These are phyloP conservation scores for Tremella fuciformis DNA, from an alignment of 768 basidiomycete species.

Conservation along the genomic window DNA sequence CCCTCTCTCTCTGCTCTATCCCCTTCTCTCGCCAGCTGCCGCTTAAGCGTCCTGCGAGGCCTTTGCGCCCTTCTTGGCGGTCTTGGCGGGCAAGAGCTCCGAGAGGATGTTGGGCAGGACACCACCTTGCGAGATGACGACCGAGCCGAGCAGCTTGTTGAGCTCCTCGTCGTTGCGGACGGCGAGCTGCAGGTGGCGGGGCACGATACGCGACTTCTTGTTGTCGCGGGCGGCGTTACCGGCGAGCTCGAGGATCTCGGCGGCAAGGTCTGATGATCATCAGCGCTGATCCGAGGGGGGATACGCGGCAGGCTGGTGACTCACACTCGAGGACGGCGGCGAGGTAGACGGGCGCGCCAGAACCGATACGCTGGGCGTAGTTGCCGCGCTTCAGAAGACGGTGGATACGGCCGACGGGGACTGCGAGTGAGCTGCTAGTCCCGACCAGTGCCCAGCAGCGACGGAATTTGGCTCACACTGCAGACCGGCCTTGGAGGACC, in stretches of 20 bases:
- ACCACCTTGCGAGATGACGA: conserved; percentile 88
- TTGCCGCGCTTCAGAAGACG: conserved; percentile 83
- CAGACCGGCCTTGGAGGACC: conserved; percentile 60
- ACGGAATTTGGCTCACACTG: conserved; percentile 52
- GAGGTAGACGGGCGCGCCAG: conserved; percentile 86
- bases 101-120: conserved; percentile 70
- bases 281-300: not conserved
- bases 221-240: conserved; percentile 73
- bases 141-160: conserved; percentile 76
- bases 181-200: conserved; percentile 85
- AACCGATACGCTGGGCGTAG: conserved; percentile 77
- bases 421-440: conserved; percentile 16
- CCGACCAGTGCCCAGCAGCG: not conserved
- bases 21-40: not conserved
- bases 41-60: conserved; percentile 50
- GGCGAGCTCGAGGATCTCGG: conserved; percentile 88
- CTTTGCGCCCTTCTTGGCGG: conserved; percentile 44
- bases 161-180: conserved; percentile 85
- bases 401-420: conserved; percentile 90
- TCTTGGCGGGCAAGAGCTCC: conserved; percentile 59
- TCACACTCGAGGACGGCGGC: conserved; percentile 78
- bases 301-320: conserved; percentile 13
- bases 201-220: conserved; percentile 91
- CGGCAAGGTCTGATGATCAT: conserved; percentile 68
- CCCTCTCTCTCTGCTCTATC: no score